Evolutionary conservation across 2,329 filamentous ascomycete genomes (phyloP), one percentile per base, ranked within the genome.

Genomic region (Monascus ruber): DNA sequence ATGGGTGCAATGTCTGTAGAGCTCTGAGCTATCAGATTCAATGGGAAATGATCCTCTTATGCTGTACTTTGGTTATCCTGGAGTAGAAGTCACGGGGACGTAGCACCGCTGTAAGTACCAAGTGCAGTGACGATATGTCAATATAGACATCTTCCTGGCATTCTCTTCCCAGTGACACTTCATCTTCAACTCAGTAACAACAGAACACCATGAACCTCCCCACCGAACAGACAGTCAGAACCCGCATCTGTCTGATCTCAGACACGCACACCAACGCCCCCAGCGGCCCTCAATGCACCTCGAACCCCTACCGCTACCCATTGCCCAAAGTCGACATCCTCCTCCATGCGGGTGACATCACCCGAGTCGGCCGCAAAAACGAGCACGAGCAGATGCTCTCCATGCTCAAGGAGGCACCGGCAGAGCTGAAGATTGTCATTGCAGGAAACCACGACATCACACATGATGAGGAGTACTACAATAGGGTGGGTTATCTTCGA

Each of bases 401-500:
- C 4, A 64, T 74, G 56, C 60, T 79, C 5, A 54, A 58, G 8
- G 47, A 49, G 1, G 66, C 74, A 29, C 58, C 72, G 9, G 74
- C 74, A 2, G 66, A 70, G 6, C 54, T 80, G 4, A 81, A 79
- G 49, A 61, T 81, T 24, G 70, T 80, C 17, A 79, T 81, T 42
- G 70, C 76, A 0, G 77, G 77, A 0, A 80, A 80, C 49, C 77
- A 81, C 55, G 76, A 79, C 49, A 61, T 77, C 33, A 71, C 69
- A 4, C 63, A 80, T 1, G 75, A 81, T 45, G 59, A 64, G 31
- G 54, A 56, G 1, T 74, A 70, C 51, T 74, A 71, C 47, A 47
- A 48, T 3, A 34, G 37, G 4, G 43, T 49, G n/a, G 56, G 56
- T 1, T 48, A 51, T 34, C 44, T 26, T 25, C 47, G 56, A 11